A percentile compares a stretch with the other conserved stretches of the same genome.
phyloP scores from a whole-genome alignment of 1,284 basidiomycete species.

The Fistulina hepatica region DNA sequence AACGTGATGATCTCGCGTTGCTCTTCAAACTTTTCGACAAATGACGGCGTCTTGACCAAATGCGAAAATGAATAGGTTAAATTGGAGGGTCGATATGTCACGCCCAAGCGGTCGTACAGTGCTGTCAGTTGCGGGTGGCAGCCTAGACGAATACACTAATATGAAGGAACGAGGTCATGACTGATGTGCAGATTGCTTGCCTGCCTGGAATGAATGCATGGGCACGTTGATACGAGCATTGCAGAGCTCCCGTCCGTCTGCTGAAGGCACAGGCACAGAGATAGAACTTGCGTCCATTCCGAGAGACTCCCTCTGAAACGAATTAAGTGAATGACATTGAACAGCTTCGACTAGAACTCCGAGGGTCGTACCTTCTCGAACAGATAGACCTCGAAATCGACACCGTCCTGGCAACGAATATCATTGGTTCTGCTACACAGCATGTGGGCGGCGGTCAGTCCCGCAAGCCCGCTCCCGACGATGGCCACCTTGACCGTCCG shows the following conservation, averaged over 20 bases:
- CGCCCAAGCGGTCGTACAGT: constrained; percentile 48
- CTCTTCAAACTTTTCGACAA: constrained; percentile 14
- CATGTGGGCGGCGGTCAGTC: constrained; percentile 56
- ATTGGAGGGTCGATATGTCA: constrained; percentile 38
- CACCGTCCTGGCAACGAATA: constrained; percentile 21
- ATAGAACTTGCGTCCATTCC: constrained; percentile 52
- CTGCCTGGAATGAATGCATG: constrained; percentile 72
- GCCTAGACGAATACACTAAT: constrained; percentile 28
- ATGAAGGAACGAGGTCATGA: background rate
- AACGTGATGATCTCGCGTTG: constrained; percentile 32
- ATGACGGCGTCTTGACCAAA: no score
- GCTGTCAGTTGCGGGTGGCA: constrained; percentile 61
- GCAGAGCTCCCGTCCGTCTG: constrained; percentile 17
- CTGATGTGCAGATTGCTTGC: constrained; percentile 26
- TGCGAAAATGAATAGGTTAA: constrained; percentile 65
- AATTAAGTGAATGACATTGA: constrained; percentile 9
- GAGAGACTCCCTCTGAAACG: constrained; percentile 31
- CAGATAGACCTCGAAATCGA: constrained; percentile 54
- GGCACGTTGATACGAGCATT: constrained; percentile 59
- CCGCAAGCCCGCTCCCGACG: constrained; percentile 61
- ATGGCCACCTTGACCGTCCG: constrained; percentile 50
- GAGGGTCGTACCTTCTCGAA: constrained; percentile 53
- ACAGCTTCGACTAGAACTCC: constrained; percentile 1
- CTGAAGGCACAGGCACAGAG: constrained; percentile 25
- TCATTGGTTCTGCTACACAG: constrained; percentile 26